phyloP scores from a whole-genome alignment of 164 flowering plant species.

The Houttuynia cordata region DNA sequence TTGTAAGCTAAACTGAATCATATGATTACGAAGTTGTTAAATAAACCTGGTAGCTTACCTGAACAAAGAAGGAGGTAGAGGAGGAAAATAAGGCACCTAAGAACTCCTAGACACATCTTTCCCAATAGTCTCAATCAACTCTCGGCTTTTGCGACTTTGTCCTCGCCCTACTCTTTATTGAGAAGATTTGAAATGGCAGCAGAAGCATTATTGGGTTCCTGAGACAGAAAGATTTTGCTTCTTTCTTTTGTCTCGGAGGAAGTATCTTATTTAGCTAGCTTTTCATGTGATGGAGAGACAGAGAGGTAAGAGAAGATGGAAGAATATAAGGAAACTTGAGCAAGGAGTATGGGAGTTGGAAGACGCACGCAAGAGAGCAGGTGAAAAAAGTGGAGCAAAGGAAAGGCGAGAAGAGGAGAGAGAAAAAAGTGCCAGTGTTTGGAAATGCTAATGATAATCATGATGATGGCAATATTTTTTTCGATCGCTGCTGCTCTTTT shows the following conservation, averaged over 20 bases:
- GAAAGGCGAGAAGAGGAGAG: slow-evolving; percentile 16
- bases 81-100: slow-evolving; percentile 15
- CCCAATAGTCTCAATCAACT: slow-evolving; percentile 2
- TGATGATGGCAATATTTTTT: slow-evolving; percentile 16
- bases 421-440: slow-evolving; percentile 20
- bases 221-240: slow-evolving; percentile 20
- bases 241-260: slow-evolving; percentile 16
- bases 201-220: slow-evolving; percentile 16
- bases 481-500: slow-evolving; percentile 12
- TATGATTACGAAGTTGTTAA: background rate
- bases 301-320: slow-evolving; percentile 19
- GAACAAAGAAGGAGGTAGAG: slow-evolving; percentile 24
- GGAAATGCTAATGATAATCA: slow-evolving; percentile 20
- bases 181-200: slow-evolving; percentile 8
- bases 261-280: slow-evolving; percentile 27
- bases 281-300: slow-evolving; percentile 34
- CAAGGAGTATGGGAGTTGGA: slow-evolving; percentile 40
- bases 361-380: slow-evolving; percentile 42
- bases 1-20: background rate
- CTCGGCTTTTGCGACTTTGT: slow-evolving; percentile 8
- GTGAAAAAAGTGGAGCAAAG: slow-evolving; percentile 38
- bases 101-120: slow-evolving; percentile 22
- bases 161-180: slow-evolving; percentile 2
- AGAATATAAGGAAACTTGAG: slow-evolving; percentile 27
- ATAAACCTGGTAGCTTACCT: slow-evolving; percentile 24